Evolutionary conservation across 2,329 filamentous ascomycete genomes (phyloP), one percentile per base, ranked within the genome.

Genomic region (Penicillium sp.): DNA sequence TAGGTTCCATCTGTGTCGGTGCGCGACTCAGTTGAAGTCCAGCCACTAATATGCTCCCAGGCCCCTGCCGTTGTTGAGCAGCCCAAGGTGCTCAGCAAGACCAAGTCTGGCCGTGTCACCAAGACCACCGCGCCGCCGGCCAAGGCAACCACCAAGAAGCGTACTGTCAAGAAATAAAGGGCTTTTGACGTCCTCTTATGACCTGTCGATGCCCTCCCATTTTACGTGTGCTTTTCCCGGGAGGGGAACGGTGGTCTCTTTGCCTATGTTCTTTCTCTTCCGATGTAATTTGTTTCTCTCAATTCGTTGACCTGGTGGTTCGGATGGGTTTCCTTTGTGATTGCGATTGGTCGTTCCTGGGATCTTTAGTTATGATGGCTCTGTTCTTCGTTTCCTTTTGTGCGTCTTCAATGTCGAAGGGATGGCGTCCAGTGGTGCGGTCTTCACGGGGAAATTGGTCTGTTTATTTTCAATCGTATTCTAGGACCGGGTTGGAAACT

Each of bases 41-140:
- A 19, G 9, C 16, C 49, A 62, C 48, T 15, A 10, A 30, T 27
- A n/a, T n/a, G n/a, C 17, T 9, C 34, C 11, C 51, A 82, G 77
- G 81, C 80, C 11, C 79, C 81, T 42, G 83, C 83, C 51, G 73
- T 84, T 34, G 77, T 82, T 41, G 82, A 87, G 54, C 82, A 84
- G 70, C 75, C 81, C 48, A 81, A 82, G 59, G 76, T 84, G 33
- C 71, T 89, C 36, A 79, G 78, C 65, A 90, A 87, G 80, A 90
- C 87, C 67, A 93, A 93, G 80, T 83, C 86, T 38, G 87, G 88
- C 33, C 84, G 88, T 54, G 84, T 94, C 57, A 80, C 84, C 57
- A 94, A 93, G 80, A 68, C 73, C 28, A 71, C 71, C 25, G 65
- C 71, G 29, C 74, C 74, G 33, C 65, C 70, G 21, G 60, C 66